Conservation (phyloP, 78 protist genomes). For the Pelomyxa schiedti region DNA sequence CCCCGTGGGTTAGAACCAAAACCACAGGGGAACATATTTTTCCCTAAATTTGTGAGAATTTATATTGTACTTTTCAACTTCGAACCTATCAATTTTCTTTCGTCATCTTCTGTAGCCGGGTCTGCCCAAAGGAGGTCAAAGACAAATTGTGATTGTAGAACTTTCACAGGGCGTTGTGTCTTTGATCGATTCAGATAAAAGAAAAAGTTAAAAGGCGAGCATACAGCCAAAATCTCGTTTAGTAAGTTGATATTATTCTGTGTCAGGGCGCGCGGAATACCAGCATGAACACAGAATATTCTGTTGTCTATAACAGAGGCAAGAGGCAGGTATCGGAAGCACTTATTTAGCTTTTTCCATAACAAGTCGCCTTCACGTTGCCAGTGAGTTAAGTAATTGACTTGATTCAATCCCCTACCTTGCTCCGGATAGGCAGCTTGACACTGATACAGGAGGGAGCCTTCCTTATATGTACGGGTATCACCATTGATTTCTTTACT, state of each 20-base stretch:
- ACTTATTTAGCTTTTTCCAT: slow-evolving; percentile 1
- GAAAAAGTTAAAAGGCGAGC: too few relatives aligned
- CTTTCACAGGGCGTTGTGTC: too few relatives aligned
- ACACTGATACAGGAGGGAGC: slow-evolving; percentile 5
- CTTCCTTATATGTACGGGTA: neutral
- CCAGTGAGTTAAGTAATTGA: too few relatives aligned
- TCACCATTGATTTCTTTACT: slow-evolving; percentile 2
- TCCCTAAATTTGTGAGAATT: too few relatives aligned
- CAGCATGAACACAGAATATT: slow-evolving; percentile 44
- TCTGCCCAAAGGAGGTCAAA: slow-evolving; percentile 21
- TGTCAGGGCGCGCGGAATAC: slow-evolving; percentile 11
- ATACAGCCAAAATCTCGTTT: too few relatives aligned
- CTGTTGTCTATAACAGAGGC: slow-evolving; percentile 12
- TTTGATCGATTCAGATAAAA: too few relatives aligned
- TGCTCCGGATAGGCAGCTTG: too few relatives aligned
- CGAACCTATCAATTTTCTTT: too few relatives aligned
- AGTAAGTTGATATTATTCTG: too few relatives aligned
- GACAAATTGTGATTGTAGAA: too few relatives aligned
- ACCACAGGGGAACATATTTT: slow-evolving; percentile 1
- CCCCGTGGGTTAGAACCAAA: slow-evolving; percentile 18
- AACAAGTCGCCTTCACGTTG: slow-evolving; percentile 5
- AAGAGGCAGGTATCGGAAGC: slow-evolving; percentile 12
- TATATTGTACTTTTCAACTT: too few relatives aligned
- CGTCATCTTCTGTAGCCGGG: neutral
- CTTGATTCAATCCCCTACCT: too few relatives aligned